Base-by-base conservation (phyloP, 2,329 filamentous ascomycete genomes). In the Metarhizium humberi region DNA sequence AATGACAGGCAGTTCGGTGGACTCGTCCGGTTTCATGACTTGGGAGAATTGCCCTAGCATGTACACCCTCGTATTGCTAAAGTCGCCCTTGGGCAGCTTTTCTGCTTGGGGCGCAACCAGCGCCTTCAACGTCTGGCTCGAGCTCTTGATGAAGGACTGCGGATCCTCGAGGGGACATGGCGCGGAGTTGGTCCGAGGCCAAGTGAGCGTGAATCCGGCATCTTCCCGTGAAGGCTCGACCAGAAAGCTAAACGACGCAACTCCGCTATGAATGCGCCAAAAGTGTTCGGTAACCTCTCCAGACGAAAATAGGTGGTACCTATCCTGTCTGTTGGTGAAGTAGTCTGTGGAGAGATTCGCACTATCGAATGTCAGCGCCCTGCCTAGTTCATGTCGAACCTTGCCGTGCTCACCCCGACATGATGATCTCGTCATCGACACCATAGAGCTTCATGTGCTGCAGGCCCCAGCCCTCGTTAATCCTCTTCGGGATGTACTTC, bases 401-500 rank as follows among this genome's bases (percentile, higher is more conserved):
- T 4, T 10, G 25, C 5, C 20, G 52, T 54, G 55, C 75, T 59
- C 79, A 90, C 82, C 91, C 92, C 7, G 92, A 95, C 64, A 99
- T 82, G 60, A 99, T 92, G 56, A 99, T 87, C 69, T 96, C 91
- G 65, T 99, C 91, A 64, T 99, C 94, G 25, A 96, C 76, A 0
- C 94, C 94, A 63, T 99, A 99, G 0, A 99, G 77, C 78, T 99
- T 99, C 92, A 99, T 99, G 67, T 99, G 94, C 68, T 99, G 94
- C 58, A 99, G 73, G 1, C 94, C 94, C 94, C 94, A 99, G 18
- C 94, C 94, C 73, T 99, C 94, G 63, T 99, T 99, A 68, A 99
- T 92, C 20, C 94, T 81, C 66, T 84, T 89, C 0, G 94, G 94
- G 2, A 97, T 82, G 61, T 88, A 77, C 64, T 85, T 85, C 73